Evolutionary conservation across 1,139 yeast genomes (phyloP).

Genomic region (Nakaseomyces bracarensis): DNA sequence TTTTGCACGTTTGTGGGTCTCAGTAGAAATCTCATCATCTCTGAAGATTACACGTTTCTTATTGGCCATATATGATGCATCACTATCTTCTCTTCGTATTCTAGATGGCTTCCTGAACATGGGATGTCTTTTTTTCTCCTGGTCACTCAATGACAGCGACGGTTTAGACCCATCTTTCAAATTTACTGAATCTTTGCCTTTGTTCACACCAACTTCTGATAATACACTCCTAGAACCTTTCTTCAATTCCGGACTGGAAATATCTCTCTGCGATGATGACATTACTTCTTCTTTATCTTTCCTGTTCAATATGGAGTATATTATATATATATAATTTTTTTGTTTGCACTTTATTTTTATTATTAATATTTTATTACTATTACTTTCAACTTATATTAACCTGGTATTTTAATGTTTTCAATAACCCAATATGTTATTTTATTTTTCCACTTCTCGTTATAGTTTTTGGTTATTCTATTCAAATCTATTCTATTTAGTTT

Average conservation of each 20-base stretch:
- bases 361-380: too few species aligned
- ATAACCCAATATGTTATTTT: too few species aligned
- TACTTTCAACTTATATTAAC: too few species aligned
- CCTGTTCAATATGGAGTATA: too few species aligned
- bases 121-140: slow-evolving; percentile 4
- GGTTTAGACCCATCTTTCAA: neutral
- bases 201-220: slow-evolving; percentile 1
- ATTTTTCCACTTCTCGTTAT: too few species aligned
- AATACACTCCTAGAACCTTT: neutral
- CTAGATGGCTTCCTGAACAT: slow-evolving; percentile 9
- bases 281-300: too few species aligned
- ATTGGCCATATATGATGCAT: slow-evolving; percentile 14
- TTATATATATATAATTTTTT: too few species aligned
- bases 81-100: slow-evolving; percentile 17
- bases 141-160: neutral
- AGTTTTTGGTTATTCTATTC: too few species aligned
- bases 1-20: slow-evolving; percentile 19
- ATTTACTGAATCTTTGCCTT: neutral
- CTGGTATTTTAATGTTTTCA: too few species aligned
- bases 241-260: neutral
- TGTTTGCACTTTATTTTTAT: too few species aligned
- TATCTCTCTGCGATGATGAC: neutral
- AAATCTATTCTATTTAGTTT: too few species aligned
- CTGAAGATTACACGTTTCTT: slow-evolving; percentile 7
- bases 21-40: slow-evolving; percentile 7